Evolutionary conservation across 106 monocot species (phyloP).

Genomic region (Gastrodia elata): DNA sequence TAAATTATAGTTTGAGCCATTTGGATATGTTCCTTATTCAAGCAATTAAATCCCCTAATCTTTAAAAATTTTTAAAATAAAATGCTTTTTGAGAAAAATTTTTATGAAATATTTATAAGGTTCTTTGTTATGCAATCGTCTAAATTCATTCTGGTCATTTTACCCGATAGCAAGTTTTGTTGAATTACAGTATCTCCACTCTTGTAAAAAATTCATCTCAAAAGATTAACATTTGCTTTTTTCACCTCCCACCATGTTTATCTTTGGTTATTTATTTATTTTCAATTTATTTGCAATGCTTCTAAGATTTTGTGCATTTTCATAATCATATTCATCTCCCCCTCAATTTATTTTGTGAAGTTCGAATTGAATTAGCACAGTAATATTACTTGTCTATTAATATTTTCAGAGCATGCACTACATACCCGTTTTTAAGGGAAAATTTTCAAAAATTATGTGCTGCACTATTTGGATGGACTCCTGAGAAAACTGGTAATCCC

Average conservation of each 20-base stretch:
- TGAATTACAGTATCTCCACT: background rate
- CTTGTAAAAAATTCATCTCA: background rate
- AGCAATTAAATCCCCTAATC: no score
- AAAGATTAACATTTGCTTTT: no score
- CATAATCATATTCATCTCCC: background rate
- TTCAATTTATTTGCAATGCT: background rate
- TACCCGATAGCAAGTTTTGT: background rate
- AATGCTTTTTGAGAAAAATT: no score
- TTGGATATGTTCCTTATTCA: no score
- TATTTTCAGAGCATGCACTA: conserved; percentile 32
- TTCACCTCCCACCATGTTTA: no score
- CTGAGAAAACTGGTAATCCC: conserved; percentile 59
- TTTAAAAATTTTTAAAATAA: no score
- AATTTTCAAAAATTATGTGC: conserved; percentile 65
- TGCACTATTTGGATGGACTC: conserved; percentile 54
- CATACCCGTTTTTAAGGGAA: conserved; percentile 39
- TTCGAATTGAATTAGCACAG: background rate
- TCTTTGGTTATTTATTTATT: background rate
- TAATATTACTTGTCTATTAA: background rate
- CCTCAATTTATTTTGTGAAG: background rate
- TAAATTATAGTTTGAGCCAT: no score
- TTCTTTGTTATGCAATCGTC: background rate
- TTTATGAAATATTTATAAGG: no score
- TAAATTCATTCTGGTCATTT: background rate
- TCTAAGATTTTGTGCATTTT: no score